A percentile compares a stretch with the other conserved stretches of the same genome.
Evolutionary conservation across 1,284 basidiomycete species (phyloP).

Genomic region (Mycena sp.): DNA sequence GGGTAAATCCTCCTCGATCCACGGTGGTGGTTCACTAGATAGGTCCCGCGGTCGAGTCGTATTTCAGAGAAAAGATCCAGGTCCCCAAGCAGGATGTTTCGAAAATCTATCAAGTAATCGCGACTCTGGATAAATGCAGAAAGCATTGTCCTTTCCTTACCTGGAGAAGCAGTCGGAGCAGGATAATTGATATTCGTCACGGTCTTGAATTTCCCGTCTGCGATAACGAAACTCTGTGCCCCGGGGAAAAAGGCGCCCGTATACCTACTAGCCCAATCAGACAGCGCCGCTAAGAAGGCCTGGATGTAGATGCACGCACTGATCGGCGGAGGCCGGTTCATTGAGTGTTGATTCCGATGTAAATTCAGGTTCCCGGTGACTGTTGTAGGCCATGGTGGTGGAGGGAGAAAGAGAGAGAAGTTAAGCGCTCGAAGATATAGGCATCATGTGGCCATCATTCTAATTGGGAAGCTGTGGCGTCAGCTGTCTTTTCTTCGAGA

Average conservation of each 20-base stretch:
- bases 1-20: conserved; percentile 2
- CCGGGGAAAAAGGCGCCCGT: conserved; percentile 5
- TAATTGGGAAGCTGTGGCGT: no score
- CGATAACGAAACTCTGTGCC: not conserved
- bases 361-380: not conserved
- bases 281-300: not conserved
- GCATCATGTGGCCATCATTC: no score
- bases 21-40: not conserved
- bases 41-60: not conserved
- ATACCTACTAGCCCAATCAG: not conserved
- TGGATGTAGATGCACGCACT: no score
- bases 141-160: no score
- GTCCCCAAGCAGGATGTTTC: not conserved
- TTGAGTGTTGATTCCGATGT: not conserved
- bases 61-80: not conserved
- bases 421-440: not conserved
- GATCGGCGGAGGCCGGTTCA: not conserved
- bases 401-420: not conserved
- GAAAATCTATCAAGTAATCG: not conserved
- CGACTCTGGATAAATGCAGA: no score
- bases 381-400: no score
- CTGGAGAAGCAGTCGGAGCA: not conserved
- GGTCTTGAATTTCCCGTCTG: conserved; percentile 4
- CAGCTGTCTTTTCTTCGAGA: no score
- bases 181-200: not conserved